Evolutionary conservation across 768 basidiomycete genomes (phyloP).

Genomic region (Boletus bicolor): DNA sequence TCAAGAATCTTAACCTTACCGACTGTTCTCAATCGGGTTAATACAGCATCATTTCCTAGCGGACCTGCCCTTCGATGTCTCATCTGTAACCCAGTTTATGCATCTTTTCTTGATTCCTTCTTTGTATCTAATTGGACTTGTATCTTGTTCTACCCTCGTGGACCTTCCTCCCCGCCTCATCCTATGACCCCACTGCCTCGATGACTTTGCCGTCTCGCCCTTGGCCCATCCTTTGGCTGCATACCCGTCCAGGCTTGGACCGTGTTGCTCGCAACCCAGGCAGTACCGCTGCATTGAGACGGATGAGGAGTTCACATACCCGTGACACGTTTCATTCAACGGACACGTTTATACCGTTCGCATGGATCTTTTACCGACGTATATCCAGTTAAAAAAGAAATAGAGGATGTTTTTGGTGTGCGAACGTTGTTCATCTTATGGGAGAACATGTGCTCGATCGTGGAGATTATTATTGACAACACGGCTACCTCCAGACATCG

Average conservation of each 20-base stretch:
- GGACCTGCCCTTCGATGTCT: neutral
- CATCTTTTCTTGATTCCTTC: neutral
- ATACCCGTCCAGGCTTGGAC: neutral
- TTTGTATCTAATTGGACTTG: slow-evolving; percentile 22
- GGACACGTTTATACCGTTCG: slow-evolving; percentile 11
- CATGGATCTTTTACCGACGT: slow-evolving; percentile 1
- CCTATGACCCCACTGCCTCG: neutral
- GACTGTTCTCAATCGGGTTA: slow-evolving; percentile 36
- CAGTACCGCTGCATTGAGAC: neutral
- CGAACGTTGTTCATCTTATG: neutral
- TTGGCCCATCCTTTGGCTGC: neutral
- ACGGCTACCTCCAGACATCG: no score
- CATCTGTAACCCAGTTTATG: slow-evolving; percentile 5
- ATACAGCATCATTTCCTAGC: neutral
- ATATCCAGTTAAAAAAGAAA: neutral
- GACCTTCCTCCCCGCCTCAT: neutral
- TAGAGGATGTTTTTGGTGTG: neutral
- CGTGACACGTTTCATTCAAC: slow-evolving; percentile 11
- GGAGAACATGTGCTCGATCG: no score
- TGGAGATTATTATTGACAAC: no score
- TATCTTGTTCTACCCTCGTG: slow-evolving; percentile 9
- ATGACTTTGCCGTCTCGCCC: neutral
- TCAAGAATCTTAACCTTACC: slow-evolving; percentile 71
- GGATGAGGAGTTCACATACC: slow-evolving; percentile 5
- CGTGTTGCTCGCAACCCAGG: neutral